Percentiles rank a stretch among this genome's conserved stretches.
Conservation (phyloP, 495 filamentous ascomycete species). For the Trichoderma reesei region DNA sequence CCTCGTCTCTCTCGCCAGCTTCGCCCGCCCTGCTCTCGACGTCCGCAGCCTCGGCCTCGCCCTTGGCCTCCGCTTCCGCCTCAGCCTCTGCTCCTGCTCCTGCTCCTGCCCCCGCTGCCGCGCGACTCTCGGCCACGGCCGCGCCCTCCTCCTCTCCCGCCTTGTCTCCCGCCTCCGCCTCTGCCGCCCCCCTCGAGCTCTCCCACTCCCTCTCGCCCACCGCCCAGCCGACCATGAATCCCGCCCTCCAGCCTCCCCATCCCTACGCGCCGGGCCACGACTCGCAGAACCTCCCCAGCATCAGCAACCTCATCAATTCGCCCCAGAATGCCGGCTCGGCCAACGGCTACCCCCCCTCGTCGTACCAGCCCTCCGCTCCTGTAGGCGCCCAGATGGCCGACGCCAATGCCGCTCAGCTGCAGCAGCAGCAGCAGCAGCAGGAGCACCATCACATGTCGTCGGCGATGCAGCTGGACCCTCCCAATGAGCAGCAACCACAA, state of each 20-base stretch:
- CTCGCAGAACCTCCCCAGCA: constrained; percentile 53
- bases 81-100: neutral
- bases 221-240: constrained; percentile 26
- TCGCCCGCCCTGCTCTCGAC: constrained; percentile 16
- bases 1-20: constrained; percentile 16
- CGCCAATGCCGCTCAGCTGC: constrained; percentile 14
- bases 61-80: constrained; percentile 27
- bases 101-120: neutral
- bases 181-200: too few relatives aligned
- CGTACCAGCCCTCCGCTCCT: constrained; percentile 25
- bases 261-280: constrained; percentile 16
- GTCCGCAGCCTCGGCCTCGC: constrained; percentile 23
- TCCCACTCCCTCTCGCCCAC: neutral
- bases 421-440: constrained; percentile 12
- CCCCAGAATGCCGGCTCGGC: constrained; percentile 41
- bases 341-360: constrained; percentile 16
- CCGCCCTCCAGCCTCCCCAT: constrained; percentile 27
- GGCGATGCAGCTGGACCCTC: constrained; percentile 14
- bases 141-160: neutral
- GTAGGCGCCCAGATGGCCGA: constrained; percentile 20
- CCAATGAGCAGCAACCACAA: constrained; percentile 17
- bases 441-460: neutral
- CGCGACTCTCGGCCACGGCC: neutral
- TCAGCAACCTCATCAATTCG: constrained; percentile 62
- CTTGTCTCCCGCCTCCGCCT: neutral